Conservation (phyloP, 208 protist genomes). For the Trichomonas gallinae region DNA sequence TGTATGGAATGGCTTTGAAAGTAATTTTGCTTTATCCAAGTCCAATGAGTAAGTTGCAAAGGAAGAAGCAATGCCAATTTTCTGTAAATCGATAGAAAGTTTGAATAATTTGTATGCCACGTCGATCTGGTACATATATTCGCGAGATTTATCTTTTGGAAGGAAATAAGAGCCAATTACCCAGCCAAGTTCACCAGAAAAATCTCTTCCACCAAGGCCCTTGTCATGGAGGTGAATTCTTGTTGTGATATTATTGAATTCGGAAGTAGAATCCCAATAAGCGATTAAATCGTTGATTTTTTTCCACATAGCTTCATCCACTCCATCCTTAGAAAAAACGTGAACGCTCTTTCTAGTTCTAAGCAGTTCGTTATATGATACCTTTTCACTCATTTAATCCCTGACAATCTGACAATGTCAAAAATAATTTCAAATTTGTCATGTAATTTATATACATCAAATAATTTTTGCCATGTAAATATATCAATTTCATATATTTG, state of each 20-base stretch:
- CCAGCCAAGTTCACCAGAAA: background rate
- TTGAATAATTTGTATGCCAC: background rate
- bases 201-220: background rate
- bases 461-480: too few relatives aligned
- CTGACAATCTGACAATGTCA: too few relatives aligned
- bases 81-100: background rate
- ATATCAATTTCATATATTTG: too few relatives aligned
- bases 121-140: background rate
- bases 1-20: background rate
- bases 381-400: background rate
- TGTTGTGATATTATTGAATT: background rate
- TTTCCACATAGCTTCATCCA: background rate
- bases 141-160: background rate
- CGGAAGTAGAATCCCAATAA: background rate
- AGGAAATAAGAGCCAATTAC: background rate
- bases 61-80: background rate
- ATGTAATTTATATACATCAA: too few relatives aligned
- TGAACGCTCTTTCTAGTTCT: background rate
- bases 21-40: background rate
- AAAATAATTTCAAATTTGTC: too few relatives aligned
- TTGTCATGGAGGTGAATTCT: background rate
- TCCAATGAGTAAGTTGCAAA: background rate
- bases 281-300: background rate
- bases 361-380: background rate
- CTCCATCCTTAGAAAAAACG: background rate